Evolutionary conservation across 495 filamentous ascomycete genomes (phyloP).

Genomic region (Daldinia childiae): DNA sequence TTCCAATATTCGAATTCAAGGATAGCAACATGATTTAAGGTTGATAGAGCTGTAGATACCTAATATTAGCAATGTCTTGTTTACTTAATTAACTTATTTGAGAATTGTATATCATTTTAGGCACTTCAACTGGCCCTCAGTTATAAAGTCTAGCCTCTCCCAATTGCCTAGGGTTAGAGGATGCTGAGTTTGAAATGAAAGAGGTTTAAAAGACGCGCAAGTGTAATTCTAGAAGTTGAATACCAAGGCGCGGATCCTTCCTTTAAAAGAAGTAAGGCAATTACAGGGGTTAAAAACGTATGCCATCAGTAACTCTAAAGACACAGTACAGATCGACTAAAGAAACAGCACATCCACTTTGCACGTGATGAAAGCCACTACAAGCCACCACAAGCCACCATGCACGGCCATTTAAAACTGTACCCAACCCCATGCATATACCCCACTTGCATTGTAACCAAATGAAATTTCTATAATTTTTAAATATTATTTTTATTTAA

Average conservation of each 20-base stretch:
- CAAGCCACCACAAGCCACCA: too few relatives aligned
- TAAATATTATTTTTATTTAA: too few relatives aligned
- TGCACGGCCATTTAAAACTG: too few relatives aligned
- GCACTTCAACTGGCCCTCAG: not conserved
- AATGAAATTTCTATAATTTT: too few relatives aligned
- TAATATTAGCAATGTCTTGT: not conserved
- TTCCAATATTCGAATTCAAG: not conserved
- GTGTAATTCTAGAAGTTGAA: constrained; percentile 28
- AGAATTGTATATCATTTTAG: not conserved
- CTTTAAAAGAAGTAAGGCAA: constrained; percentile 12
- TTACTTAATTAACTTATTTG: not conserved
- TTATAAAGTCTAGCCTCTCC: not conserved
- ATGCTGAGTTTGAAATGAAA: constrained; percentile 25
- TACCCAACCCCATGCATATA: too few relatives aligned
- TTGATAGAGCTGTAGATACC: not conserved
- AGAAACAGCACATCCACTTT: too few relatives aligned
- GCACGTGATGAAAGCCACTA: too few relatives aligned
- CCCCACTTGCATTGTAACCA: too few relatives aligned
- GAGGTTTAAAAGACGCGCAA: constrained; percentile 1
- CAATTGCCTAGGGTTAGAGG: not conserved
- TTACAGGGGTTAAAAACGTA: not conserved
- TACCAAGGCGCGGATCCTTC: constrained; percentile 24
- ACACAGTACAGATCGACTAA: too few relatives aligned
- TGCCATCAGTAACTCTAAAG: too few relatives aligned
- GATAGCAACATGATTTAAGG: not conserved